Evolutionary conservation across 2,329 filamentous ascomycete species (phyloP).

Genomic region (Ceratocystis huliohia): DNA sequence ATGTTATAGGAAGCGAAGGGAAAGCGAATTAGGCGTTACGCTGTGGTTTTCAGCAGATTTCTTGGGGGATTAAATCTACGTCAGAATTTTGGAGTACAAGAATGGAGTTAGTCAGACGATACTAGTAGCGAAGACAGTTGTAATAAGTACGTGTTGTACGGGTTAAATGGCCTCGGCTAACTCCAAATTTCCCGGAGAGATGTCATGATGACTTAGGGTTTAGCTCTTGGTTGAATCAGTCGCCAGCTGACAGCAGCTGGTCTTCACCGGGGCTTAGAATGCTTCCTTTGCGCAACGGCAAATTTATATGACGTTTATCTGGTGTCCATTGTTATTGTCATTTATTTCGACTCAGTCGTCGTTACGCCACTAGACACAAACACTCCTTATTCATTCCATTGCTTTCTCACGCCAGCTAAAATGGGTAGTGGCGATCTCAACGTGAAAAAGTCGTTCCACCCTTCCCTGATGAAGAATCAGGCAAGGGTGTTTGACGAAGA

Average conservation of each 20-base stretch:
- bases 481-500: conserved; percentile 82
- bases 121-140: neutral
- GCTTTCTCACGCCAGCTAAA: conserved; percentile 27
- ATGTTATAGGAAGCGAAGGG: neutral
- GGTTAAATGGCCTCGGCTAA: neutral
- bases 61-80: neutral
- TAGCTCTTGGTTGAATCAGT: neutral
- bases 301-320: neutral
- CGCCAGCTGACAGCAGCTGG: neutral
- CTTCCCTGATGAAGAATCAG: conserved; percentile 80
- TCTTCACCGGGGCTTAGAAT: neutral
- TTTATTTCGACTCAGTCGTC: no score
- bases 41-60: neutral
- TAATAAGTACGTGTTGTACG: neutral
- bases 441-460: conserved; percentile 91
- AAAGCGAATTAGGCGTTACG: neutral
- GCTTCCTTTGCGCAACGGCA: neutral
- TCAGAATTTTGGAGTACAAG: neutral
- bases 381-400: neutral
- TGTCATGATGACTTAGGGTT: neutral
- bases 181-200: neutral
- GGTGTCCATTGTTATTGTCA: neutral
- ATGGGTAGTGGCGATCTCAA: conserved; percentile 96
- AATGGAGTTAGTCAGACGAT: neutral
- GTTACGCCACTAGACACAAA: neutral